phyloP scores from a whole-genome alignment of 2,329 filamentous ascomycete genomes.

The Alternaria novae-zelandiae region DNA sequence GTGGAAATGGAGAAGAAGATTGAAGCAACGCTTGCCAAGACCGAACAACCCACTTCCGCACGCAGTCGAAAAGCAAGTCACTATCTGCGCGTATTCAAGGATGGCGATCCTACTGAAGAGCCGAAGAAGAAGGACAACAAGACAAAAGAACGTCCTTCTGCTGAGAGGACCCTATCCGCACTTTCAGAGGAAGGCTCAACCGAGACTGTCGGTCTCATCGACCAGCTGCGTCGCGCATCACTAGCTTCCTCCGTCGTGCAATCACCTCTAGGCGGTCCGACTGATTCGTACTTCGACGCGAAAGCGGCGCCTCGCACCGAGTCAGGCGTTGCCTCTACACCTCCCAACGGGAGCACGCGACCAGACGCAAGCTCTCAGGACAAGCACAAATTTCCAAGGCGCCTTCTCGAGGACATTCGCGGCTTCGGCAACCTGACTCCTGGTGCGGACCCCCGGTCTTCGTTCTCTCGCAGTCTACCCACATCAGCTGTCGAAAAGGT shows the following conservation, averaged over 20 bases:
- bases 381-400: conserved; percentile 52
- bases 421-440: conserved; percentile 61
- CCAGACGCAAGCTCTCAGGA: conserved; percentile 1
- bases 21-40: conserved; percentile 66
- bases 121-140: conserved; percentile 58
- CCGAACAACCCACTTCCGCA: conserved; percentile 60
- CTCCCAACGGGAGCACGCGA: not conserved
- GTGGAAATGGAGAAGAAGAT: conserved; percentile 66
- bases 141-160: conserved; percentile 43
- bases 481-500: conserved; percentile 44
- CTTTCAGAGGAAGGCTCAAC: conserved; percentile 34
- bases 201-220: conserved; percentile 19
- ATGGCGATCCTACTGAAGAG: conserved; percentile 63
- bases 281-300: conserved; percentile 39
- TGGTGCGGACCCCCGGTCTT: conserved; percentile 52
- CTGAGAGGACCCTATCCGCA: conserved; percentile 36
- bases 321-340: conserved; percentile 1
- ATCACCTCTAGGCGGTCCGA: conserved; percentile 28
- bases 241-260: conserved; percentile 34
- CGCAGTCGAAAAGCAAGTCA: conserved; percentile 71
- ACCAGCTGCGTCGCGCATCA: conserved; percentile 31
- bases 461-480: conserved; percentile 60
- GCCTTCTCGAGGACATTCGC: conserved; percentile 63
- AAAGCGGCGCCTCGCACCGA: conserved; percentile 18
- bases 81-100: conserved; percentile 69